Evolutionary conservation across 257 asterid genomes (phyloP), one percentile per base, ranked within the genome.

Genomic region (Ballota nigra): DNA sequence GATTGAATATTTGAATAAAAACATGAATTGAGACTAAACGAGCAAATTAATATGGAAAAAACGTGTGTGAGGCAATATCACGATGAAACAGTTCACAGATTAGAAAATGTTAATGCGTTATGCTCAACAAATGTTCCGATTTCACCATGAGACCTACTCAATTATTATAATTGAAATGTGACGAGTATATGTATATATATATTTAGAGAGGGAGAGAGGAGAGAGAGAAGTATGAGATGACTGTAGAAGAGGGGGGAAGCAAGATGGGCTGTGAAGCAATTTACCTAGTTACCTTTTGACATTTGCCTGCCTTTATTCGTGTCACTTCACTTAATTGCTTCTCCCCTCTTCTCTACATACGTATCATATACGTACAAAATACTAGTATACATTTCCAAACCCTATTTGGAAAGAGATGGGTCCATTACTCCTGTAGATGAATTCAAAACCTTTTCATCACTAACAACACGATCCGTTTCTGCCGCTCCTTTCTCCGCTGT

Each of bases 381-480:
- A 60, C 24, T 11, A 43, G 19, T 13, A 12, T 70, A 6, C n/a
- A 49, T 40, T 28, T 24, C 26, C 69, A 67, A 75, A 75, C 79
- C 70, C 79, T 75, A 75, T 61, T 9, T 6, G 24, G 31, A 34
- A 51, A 56, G 51, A 43, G 55, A 77, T 78, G 88, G 81, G 82
- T 72, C 83, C 87, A 77, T 68, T 36, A 26, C 68, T 77, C 61
- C 70, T 74, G 70, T 69, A 70, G 81, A 74, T 49, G 75, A 82
- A 72, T 74, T 81, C 81, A 82, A 80, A 80, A 52, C 78, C 65
- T 61, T 78, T 83, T 69, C 12, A 40, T 66, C 70, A 65, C 60
- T 45, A 82, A 72, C 79, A 76, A 85, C 92, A 86, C 87, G 89
- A 86, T 88, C 97, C 93, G 91, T 76, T 84, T 83, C 86, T 66